Percentiles rank a stretch among this genome's conserved stretches.
Evolutionary conservation across 768 basidiomycete genomes (phyloP).

Genomic region (Xerocomus brunneocitrinus): DNA sequence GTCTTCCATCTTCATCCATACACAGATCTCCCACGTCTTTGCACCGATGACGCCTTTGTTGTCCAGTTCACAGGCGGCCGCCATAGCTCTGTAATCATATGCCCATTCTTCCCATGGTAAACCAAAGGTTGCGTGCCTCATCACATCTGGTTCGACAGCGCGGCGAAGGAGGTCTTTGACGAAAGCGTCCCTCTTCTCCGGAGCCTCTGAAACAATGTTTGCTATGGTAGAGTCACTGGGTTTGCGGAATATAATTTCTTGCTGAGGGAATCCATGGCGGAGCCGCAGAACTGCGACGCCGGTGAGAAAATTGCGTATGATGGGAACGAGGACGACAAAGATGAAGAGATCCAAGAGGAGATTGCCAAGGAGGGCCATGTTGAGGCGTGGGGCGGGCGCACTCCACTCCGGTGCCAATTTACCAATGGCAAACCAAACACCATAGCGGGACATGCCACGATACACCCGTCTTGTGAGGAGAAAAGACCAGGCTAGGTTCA

Average conservation of each 20-base stretch:
- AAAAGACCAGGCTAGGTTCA: slow-evolving; percentile 24
- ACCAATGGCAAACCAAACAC: slow-evolving; percentile 23
- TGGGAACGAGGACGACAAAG: slow-evolving; percentile 22
- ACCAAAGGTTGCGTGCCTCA: slow-evolving; percentile 22
- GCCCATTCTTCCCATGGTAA: slow-evolving; percentile 33
- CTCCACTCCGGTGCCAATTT: slow-evolving; percentile 14
- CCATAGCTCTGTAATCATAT: slow-evolving; percentile 30
- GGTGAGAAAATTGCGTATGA: slow-evolving; percentile 21
- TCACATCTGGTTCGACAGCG: slow-evolving; percentile 27
- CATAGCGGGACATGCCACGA: slow-evolving; percentile 25
- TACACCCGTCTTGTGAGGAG: slow-evolving; percentile 23
- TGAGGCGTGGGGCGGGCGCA: slow-evolving; percentile 13
- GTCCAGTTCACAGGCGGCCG: slow-evolving; percentile 19
- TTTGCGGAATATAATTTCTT: slow-evolving; percentile 30
- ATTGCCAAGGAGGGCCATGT: slow-evolving; percentile 22
- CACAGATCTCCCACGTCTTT: slow-evolving; percentile 28
- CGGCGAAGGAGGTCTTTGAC: slow-evolving; percentile 26
- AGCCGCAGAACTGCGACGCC: slow-evolving; percentile 20
- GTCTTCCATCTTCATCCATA: slow-evolving; percentile 31
- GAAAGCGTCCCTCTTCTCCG: slow-evolving; percentile 24
- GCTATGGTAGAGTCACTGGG: slow-evolving; percentile 25
- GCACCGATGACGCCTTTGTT: slow-evolving; percentile 17
- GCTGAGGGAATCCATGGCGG: slow-evolving; percentile 25
- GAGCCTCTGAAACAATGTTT: slow-evolving; percentile 20
- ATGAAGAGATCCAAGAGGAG: slow-evolving; percentile 23